Evolutionary conservation across 2,329 filamentous ascomycete genomes (phyloP).

Genomic region (Aspergillus sp.): DNA sequence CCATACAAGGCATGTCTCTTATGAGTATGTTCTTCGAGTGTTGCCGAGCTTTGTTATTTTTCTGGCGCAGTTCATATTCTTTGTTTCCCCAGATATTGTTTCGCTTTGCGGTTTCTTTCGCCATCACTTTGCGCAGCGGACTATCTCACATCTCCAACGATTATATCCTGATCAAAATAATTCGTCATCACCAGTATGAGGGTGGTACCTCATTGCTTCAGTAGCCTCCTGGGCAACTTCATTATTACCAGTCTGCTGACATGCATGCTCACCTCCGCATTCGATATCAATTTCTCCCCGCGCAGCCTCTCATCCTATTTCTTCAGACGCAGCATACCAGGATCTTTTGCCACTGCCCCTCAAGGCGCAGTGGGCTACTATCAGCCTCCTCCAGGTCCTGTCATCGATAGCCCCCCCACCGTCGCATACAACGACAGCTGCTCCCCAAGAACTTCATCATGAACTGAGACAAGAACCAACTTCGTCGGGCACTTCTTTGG

Average conservation of each 20-base stretch:
- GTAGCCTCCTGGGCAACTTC: constrained; percentile 3
- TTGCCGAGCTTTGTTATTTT: too few relatives aligned
- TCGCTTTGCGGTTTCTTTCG: too few relatives aligned
- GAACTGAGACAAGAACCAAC: constrained; percentile 3
- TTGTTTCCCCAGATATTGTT: too few relatives aligned
- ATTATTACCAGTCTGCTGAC: constrained; percentile 6
- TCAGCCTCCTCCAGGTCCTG: constrained; percentile 12
- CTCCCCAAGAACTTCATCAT: constrained; percentile 2
- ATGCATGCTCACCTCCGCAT: constrained; percentile 6
- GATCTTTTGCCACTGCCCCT: constrained; percentile 13
- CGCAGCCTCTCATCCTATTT: constrained; percentile 1
- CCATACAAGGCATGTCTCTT: too few relatives aligned
- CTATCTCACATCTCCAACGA: too few relatives aligned
- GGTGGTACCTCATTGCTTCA: not conserved
- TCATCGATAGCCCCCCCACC: constrained; percentile 3
- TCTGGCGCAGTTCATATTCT: too few relatives aligned
- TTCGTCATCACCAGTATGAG: not conserved
- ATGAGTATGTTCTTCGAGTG: too few relatives aligned
- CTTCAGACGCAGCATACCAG: constrained; percentile 13
- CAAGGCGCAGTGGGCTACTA: constrained; percentile 15
- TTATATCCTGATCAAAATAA: too few relatives aligned
- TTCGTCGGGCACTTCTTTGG: not conserved
- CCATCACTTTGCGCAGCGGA: too few relatives aligned
- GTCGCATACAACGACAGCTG: not conserved
- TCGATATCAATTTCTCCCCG: constrained; percentile 4